Evolutionary conservation across 1,139 yeast species (phyloP), one percentile per base, ranked within the genome.

Genomic region (Protomyces inundatus): DNA sequence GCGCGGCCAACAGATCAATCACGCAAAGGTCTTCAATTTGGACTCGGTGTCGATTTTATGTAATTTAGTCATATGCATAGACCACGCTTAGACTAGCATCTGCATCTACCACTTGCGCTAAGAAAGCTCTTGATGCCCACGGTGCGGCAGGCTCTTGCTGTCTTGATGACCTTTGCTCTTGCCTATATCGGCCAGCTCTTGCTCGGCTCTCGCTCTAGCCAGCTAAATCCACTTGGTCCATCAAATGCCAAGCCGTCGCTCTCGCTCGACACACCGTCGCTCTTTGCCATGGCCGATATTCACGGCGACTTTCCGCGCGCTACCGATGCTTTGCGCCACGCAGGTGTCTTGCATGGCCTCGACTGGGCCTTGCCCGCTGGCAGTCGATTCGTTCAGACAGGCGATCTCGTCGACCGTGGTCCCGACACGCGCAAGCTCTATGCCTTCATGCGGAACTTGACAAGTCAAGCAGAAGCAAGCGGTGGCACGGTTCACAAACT

Each of bases 11-110:
- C 82, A 46, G 98, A 93, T 71, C 80, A 81, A 36, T 73, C 83
- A 4, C 79, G 97, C 70, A 90, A 89, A 73, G 98, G 98, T 0
- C 74, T 93, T 46, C 98, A 93, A 73, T 91, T 90, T 74, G 98
- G 98, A 23, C 84, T 93, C 61, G 98, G 98, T 90, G 56, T 85
- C 93, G 30, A 90, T 90, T 74, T 79, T 33, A 33, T 60, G 50
- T 60, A 46, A 32, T 2, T 12, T 14, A 30, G 6, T 23, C 23
- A 23, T 23, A 23, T 23, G 23, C 23, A 23, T 23, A 23, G 23
- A 23, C 23, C 23, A 23, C 23, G 1, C 23, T 23, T 23, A 23
- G 23, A 23, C 23, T 23, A 23, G 23, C 23, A 23, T 23, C 23
- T 23, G 23, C 23, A 23, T 23, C 23, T 1, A 23, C 23, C 23